Conservation (phyloP, 768 basidiomycete species). For the Clavulina sp. region DNA sequence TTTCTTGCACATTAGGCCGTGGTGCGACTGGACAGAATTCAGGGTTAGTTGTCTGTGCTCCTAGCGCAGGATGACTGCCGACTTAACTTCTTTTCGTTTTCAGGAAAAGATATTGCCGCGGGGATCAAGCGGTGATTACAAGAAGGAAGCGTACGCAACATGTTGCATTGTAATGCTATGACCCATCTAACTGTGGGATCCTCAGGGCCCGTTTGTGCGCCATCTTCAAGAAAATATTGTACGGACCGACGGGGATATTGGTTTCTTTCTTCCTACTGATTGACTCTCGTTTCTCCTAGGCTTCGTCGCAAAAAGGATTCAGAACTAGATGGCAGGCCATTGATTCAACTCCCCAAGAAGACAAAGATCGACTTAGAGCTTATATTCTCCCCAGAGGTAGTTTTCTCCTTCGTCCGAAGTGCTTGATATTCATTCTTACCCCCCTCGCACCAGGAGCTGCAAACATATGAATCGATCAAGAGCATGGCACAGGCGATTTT, state of each 20-base stretch:
- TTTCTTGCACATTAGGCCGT: slow-evolving; percentile 25
- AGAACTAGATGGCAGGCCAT: slow-evolving; percentile 42
- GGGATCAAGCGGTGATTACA: background rate
- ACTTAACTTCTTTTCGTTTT: too few relatives aligned
- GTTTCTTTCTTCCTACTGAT: too few relatives aligned
- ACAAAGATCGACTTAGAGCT: slow-evolving; percentile 18
- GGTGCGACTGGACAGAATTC: slow-evolving; percentile 27
- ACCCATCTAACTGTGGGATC: too few relatives aligned
- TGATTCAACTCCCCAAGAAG: slow-evolving; percentile 50
- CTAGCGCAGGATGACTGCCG: slow-evolving; percentile 59
- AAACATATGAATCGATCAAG: too few relatives aligned
- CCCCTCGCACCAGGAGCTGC: too few relatives aligned
- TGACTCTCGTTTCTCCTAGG: background rate
- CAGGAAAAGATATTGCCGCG: background rate
- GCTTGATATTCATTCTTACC: too few relatives aligned
- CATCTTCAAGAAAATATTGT: background rate
- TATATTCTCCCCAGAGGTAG: slow-evolving; percentile 37
- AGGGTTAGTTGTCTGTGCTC: slow-evolving; percentile 31
- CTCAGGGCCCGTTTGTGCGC: too few relatives aligned
- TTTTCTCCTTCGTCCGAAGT: slow-evolving; percentile 3
- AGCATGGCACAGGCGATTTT: slow-evolving; percentile 35
- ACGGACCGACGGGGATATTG: too few relatives aligned
- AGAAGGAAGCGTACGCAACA: background rate
- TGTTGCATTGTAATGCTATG: too few relatives aligned
- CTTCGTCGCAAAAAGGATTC: slow-evolving; percentile 49